Percentiles rank a stretch among this genome's conserved stretches.
Evolutionary conservation across 768 basidiomycete genomes (phyloP).

Genomic region (Hericium coralloides): DNA sequence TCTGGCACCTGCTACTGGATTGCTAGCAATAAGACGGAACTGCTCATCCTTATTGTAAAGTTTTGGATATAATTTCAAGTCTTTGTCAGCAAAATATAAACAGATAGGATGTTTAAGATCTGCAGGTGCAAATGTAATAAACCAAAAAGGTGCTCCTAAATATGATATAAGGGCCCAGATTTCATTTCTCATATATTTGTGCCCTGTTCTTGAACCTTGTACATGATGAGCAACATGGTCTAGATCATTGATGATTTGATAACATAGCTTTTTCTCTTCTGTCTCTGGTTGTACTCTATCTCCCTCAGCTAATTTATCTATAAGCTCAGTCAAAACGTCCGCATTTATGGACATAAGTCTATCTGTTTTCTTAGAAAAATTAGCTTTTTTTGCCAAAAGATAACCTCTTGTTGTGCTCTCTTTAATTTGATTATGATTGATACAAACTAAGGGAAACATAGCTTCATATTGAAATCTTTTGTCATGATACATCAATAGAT

Average conservation of each 20-base stretch:
- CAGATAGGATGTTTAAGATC: constrained; percentile 14
- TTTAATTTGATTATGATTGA: constrained; percentile 18
- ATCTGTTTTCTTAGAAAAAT: constrained; percentile 4
- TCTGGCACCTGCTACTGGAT: constrained; percentile 12
- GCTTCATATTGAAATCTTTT: constrained; percentile 14
- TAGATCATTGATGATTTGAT: constrained; percentile 5
- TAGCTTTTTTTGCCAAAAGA: constrained; percentile 1
- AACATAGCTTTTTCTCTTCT: constrained; percentile 3
- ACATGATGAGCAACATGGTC: constrained; percentile 12
- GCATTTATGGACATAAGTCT: constrained; percentile 2
- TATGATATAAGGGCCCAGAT: constrained; percentile 11
- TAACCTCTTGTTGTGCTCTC: constrained; percentile 5
- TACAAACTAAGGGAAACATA: constrained; percentile 11
- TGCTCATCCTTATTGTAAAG: neutral
- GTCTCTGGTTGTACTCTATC: constrained; percentile 1
- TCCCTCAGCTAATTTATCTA: neutral
- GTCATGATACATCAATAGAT: constrained; percentile 14
- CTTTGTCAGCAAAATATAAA: constrained; percentile 11
- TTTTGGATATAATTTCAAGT: neutral
- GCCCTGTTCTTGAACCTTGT: constrained; percentile 6
- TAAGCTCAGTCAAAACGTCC: neutral
- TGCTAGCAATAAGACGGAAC: constrained; percentile 1
- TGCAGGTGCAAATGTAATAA: constrained; percentile 16
- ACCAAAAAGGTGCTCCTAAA: constrained; percentile 13
- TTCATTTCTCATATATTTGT: constrained; percentile 12